A percentile compares a stretch with the other conserved stretches of the same genome.
These are phyloP conservation scores for Phytopythium kandeliae DNA, from an alignment of 352 stramenopile genomes.

Conservation along the genomic window DNA sequence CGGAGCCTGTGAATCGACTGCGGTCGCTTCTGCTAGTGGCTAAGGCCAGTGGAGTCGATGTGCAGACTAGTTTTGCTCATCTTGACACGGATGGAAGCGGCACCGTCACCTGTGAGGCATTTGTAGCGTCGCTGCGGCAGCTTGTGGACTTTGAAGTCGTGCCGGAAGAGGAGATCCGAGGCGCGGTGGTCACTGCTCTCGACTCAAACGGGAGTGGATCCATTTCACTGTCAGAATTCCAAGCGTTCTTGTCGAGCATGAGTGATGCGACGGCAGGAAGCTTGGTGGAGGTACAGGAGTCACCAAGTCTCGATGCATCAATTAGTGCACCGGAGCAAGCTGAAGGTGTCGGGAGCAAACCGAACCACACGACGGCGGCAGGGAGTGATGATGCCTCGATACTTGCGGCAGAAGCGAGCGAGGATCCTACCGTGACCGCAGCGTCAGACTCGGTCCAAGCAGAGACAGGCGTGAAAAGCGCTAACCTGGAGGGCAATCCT, in stretches of 20 bases:
- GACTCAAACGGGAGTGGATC: constrained; percentile 47
- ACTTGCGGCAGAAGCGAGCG: neutral
- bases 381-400: no score
- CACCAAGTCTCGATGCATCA: neutral
- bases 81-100: constrained; percentile 47
- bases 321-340: neutral
- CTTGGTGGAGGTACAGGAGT: neutral
- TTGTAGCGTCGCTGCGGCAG: constrained; percentile 33
- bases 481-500: neutral
- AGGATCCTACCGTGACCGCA: neutral
- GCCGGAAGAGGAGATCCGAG: constrained; percentile 22
- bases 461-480: no score
- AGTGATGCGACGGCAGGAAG: neutral
- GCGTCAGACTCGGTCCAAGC: neutral
- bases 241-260: constrained; percentile 18
- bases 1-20: constrained; percentile 17
- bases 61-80: constrained; percentile 42
- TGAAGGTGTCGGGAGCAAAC: neutral
- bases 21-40: constrained; percentile 21
- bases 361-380: no score
- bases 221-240: constrained; percentile 59
- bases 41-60: constrained; percentile 22
- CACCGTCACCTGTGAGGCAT: constrained; percentile 42
- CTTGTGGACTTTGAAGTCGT: constrained; percentile 37
- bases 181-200: constrained; percentile 30